These are phyloP conservation scores for Solanum hybrid DNA, from an alignment of 305 asterid species.

Conservation along the genomic window DNA sequence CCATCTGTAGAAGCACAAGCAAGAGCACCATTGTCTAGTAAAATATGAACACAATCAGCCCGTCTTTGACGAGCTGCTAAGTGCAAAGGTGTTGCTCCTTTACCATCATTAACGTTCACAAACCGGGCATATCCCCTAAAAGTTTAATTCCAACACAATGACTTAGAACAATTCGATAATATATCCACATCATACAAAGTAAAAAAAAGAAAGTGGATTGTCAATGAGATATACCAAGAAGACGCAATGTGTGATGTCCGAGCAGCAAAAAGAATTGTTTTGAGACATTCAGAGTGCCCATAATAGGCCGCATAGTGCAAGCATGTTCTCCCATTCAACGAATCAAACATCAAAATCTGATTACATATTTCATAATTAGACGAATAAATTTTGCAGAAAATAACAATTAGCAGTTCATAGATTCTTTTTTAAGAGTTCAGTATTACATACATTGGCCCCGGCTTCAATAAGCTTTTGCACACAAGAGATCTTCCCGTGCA, in stretches of 20 bases:
- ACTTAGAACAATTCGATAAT: not conserved
- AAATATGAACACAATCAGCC: constrained; percentile 61
- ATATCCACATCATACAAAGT: not conserved
- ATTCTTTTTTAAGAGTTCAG: not conserved
- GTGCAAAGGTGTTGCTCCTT: constrained; percentile 97
- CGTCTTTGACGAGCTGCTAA: constrained; percentile 83
- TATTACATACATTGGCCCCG: constrained; percentile 70
- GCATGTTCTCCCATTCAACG: constrained; percentile 80
- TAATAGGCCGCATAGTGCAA: constrained; percentile 95
- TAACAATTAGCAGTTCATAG: not conserved
- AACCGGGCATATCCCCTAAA: constrained; percentile 88
- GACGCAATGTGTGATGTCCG: constrained; percentile 61
- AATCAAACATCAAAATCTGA: constrained; percentile 92
- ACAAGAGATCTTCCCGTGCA: constrained; percentile 86
- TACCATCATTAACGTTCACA: constrained; percentile 88
- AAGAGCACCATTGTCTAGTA: constrained; percentile 80
- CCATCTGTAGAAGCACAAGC: constrained; percentile 88
- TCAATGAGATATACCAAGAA: constrained; percentile 51
- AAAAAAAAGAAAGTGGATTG: not conserved
- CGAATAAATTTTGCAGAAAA: not conserved
- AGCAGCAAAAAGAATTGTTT: constrained; percentile 63
- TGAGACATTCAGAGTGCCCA: constrained; percentile 79
- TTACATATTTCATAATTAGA: constrained; percentile 16
- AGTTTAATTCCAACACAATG: not conserved
- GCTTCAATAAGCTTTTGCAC: constrained; percentile 74